Percentiles rank a stretch among this genome's conserved stretches.
Conservation (phyloP, 1,284 basidiomycete genomes). For the Moesziomyces aphidis region DNA sequence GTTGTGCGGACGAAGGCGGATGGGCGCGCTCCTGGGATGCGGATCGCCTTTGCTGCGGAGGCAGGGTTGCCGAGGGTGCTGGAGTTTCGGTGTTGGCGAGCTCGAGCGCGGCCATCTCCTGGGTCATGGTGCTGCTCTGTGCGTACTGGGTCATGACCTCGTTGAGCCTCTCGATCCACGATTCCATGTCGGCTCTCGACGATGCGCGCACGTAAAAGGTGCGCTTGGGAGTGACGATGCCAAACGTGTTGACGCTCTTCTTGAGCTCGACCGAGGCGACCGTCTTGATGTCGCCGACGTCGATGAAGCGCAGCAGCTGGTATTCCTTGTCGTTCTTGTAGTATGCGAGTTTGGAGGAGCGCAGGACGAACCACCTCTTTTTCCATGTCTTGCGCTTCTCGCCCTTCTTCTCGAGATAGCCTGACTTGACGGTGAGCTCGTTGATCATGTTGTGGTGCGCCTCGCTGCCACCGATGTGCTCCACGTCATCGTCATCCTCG, state of each 20-base stretch:
- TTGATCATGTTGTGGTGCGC: conserved; percentile 67
- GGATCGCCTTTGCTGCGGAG: conserved; percentile 23
- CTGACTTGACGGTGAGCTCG: conserved; percentile 86
- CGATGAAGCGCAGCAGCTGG: conserved; percentile 87
- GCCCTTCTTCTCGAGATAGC: conserved; percentile 94
- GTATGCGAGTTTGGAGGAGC: conserved; percentile 90
- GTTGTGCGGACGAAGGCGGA: conserved; percentile 9
- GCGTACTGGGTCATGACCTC: conserved; percentile 75
- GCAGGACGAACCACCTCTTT: conserved; percentile 96
- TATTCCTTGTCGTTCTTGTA: conserved; percentile 85
- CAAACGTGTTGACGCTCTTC: conserved; percentile 88
- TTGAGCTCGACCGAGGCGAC: conserved; percentile 89
- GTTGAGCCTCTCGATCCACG: conserved; percentile 87
- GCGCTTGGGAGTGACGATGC: conserved; percentile 87
- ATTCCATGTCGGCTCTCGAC: conserved; percentile 77
- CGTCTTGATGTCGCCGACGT: conserved; percentile 88
- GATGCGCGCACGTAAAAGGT: conserved; percentile 94
- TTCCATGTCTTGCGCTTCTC: conserved; percentile 99
- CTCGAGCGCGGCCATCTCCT: conserved; percentile 54
- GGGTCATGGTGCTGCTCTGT: conserved; percentile 56
- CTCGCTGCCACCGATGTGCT: conserved; percentile 75
- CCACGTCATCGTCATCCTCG: conserved; percentile 80
- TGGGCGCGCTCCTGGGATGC: conserved; percentile 34
- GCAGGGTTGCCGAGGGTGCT: conserved; percentile 32
- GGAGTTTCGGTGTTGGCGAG: conserved; percentile 33